Base-by-base conservation (phyloP, 106 monocot genomes). In the Narthecium ossifragum region DNA sequence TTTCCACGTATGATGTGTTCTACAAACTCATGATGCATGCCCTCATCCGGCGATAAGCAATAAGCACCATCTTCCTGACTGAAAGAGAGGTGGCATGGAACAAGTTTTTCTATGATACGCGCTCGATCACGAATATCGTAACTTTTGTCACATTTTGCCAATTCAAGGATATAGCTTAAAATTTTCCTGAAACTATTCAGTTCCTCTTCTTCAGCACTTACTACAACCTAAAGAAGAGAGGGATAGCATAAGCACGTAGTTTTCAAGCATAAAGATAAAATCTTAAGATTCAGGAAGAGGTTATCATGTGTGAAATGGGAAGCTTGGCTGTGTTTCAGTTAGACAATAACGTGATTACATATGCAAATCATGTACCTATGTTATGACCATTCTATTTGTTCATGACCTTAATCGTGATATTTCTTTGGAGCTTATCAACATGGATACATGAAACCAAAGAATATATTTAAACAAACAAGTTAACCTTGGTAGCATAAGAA, bases 61-160 rank as follows among this genome's bases (percentile, higher is more conserved):
- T 45, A 56, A 24, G 21, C 50, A n/a, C 23, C 75, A 29, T 70
- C 70, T 28, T 58, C 58, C 33, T 34, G 8, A 31, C 43, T 24
- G 55, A 57, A 26, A 29, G 26, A 50, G 5, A 10, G 41, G 23
- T 38, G 31, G 22, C 34, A 55, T 8, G 30, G 49, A 46, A 81
- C 8, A 73, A 98, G 73, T 32, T 83, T 81, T 53, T 75, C 75
- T 43, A 87, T 32, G 14, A 73, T 55, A 59, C 81, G 86, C 57
- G 84, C 83, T 66, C 96, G 80, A 61, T 98, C 91, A 46, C 96
- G 86, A 30, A 98, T 43, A 71, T 87, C 90, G 75, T 91, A 91
- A 49, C 77, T 67, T 31, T 45, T 13, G 31, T 91, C 90, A 68
- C n/a, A 65, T 68, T 76, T 87, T 52, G 90, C 90, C 57, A 98